Percentiles rank a stretch among this genome's conserved stretches.
These are phyloP conservation scores for Talaromyces sp. DNA, from an alignment of 2,329 filamentous ascomycete genomes.

Conservation along the genomic window DNA sequence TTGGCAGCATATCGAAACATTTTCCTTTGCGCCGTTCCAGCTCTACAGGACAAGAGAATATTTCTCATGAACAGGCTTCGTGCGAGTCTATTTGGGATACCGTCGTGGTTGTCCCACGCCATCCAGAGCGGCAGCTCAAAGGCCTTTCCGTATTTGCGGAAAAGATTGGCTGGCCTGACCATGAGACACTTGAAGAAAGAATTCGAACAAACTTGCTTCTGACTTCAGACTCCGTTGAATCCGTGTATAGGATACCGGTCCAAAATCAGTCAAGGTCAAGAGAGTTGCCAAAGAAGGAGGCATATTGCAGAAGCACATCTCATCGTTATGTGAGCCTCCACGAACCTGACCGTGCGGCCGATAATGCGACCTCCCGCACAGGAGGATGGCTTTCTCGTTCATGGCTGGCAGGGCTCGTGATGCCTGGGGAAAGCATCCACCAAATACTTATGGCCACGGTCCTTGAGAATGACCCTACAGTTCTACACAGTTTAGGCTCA, in stretches of 20 bases:
- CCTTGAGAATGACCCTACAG: conserved; percentile 53
- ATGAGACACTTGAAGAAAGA: conserved; percentile 36
- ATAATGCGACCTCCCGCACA: conserved; percentile 23
- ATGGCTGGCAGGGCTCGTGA: conserved; percentile 53
- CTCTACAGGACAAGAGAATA: neutral
- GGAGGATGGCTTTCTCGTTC: conserved; percentile 56
- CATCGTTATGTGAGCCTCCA: conserved; percentile 31
- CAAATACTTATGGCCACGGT: conserved; percentile 56
- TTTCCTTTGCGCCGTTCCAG: neutral
- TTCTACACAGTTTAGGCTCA: conserved; percentile 49
- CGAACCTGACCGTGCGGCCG: conserved; percentile 8
- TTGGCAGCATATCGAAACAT: conserved; percentile 27
- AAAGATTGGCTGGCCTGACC: conserved; percentile 49
- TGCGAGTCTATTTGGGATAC: conserved; percentile 33
- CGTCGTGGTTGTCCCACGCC: conserved; percentile 33
- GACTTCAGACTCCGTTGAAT: neutral
- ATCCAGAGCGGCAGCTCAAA: conserved; percentile 44
- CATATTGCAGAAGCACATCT: conserved; percentile 30
- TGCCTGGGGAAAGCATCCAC: conserved; percentile 53
- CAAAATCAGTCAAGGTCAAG: neutral
- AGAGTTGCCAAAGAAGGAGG: conserved; percentile 25
- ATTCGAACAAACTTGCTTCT: conserved; percentile 35
- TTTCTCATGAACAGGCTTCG: conserved; percentile 3
- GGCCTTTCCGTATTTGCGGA: conserved; percentile 52
- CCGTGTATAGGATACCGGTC: neutral